Conservation (phyloP, 495 filamentous ascomycete genomes). For the Delitschia confertaspora region DNA sequence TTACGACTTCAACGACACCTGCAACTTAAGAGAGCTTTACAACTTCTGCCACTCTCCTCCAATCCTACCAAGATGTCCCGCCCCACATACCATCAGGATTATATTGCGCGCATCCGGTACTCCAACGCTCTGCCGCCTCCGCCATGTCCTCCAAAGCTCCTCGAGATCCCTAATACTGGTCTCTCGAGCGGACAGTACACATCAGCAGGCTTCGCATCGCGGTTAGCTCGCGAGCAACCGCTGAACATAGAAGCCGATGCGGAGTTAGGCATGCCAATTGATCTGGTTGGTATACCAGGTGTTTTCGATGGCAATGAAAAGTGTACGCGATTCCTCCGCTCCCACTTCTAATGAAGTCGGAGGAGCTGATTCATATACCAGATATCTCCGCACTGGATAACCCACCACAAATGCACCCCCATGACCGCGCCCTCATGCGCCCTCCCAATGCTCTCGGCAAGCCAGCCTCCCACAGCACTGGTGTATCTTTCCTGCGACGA, state of each 20-base stretch:
- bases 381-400: slow-evolving; percentile 72
- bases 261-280: slow-evolving; percentile 94
- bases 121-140: slow-evolving; percentile 91
- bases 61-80: too few species aligned
- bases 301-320: slow-evolving; percentile 93
- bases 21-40: too few species aligned
- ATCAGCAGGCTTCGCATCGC: slow-evolving; percentile 74
- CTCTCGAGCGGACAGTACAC: slow-evolving; percentile 75
- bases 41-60: too few species aligned
- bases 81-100: slow-evolving; percentile 82
- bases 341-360: neutral
- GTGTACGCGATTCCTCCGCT: slow-evolving; percentile 49
- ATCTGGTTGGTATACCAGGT: slow-evolving; percentile 86
- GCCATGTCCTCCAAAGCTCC: slow-evolving; percentile 85
- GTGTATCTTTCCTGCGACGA: slow-evolving; percentile 85
- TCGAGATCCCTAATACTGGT: slow-evolving; percentile 90
- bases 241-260: slow-evolving; percentile 95
- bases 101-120: slow-evolving; percentile 89
- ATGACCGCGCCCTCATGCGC: slow-evolving; percentile 71
- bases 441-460: slow-evolving; percentile 75
- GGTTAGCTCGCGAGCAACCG: slow-evolving; percentile 81
- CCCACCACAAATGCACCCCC: slow-evolving; percentile 62
- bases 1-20: too few species aligned
- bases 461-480: slow-evolving; percentile 53
- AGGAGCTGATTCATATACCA: slow-evolving; percentile 33